Evolutionary conservation across 202 grass and related monocot species (phyloP).

Genomic region (Eragrostis tef): DNA sequence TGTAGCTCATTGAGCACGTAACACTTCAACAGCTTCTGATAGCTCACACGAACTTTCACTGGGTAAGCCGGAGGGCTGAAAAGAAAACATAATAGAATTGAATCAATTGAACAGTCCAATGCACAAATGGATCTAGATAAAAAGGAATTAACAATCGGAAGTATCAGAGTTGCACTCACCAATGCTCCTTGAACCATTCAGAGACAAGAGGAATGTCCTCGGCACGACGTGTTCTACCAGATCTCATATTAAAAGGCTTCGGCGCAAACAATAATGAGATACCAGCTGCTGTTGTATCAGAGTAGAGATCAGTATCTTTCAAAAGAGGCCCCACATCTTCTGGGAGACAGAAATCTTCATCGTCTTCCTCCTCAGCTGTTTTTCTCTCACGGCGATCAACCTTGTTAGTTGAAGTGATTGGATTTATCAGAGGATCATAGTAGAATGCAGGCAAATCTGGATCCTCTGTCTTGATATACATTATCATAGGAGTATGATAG

Average conservation of each 20-base stretch:
- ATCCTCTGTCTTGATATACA: constrained; percentile 99
- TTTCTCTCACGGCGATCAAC: constrained; percentile 71
- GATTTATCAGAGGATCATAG: constrained; percentile 97
- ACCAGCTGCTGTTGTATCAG: constrained; percentile 91
- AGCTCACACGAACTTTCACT: constrained; percentile 97
- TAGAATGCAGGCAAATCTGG: constrained; percentile 99
- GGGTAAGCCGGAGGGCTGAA: constrained; percentile 91
- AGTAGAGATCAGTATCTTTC: constrained; percentile 65
- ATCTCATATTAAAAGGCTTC: constrained; percentile 93
- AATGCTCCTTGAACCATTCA: constrained; percentile 97
- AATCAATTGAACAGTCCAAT: constrained; percentile 24
- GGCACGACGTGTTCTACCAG: constrained; percentile 82
- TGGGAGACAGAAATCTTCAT: constrained; percentile 79
- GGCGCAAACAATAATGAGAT: constrained; percentile 92
- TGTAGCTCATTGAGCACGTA: constrained; percentile 96
- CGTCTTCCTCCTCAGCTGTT: constrained; percentile 68
- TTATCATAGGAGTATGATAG: constrained; percentile 99
- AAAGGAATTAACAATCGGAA: not conserved
- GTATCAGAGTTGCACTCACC: constrained; percentile 51
- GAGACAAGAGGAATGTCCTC: constrained; percentile 99
- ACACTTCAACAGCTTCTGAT: constrained; percentile 95
- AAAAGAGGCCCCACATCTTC: constrained; percentile 86
- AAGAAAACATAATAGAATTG: constrained; percentile 43
- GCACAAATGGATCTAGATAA: constrained; percentile 21
- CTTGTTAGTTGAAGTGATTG: constrained; percentile 84